Percentiles rank a stretch among this genome's conserved stretches.
Evolutionary conservation across 192 early-diverging fungal genomes (phyloP).

Genomic region (Mortierella hygrophila): DNA sequence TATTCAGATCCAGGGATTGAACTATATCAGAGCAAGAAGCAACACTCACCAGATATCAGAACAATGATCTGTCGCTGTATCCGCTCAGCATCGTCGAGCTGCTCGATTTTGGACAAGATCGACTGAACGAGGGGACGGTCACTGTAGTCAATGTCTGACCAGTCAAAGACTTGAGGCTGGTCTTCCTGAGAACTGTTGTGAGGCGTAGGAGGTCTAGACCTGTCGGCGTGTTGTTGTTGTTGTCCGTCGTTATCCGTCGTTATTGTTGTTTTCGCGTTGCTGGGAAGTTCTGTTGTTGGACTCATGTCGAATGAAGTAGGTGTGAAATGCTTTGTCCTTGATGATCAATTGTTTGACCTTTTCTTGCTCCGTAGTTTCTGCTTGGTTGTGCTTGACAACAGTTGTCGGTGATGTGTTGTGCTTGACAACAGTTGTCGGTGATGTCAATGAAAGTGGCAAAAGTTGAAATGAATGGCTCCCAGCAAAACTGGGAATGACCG

Average conservation of each 20-base stretch:
- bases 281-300: background rate
- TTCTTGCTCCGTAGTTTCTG: background rate
- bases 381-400: no score
- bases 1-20: background rate
- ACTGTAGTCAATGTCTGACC: background rate
- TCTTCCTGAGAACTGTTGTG: background rate
- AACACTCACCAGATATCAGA: slow-evolving; percentile 23
- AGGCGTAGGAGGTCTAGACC: background rate
- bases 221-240: background rate
- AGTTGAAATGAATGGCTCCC: background rate
- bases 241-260: background rate
- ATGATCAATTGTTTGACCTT: background rate
- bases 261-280: background rate
- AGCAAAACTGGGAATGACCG: no score
- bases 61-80: slow-evolving; percentile 10
- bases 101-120: slow-evolving; percentile 20
- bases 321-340: no score
- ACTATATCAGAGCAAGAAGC: background rate
- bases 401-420: no score
- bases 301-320: background rate
- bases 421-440: no score
- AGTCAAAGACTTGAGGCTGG: background rate
- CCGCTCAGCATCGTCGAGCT: slow-evolving; percentile 17
- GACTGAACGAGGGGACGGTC: background rate
- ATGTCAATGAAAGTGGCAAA: no score